These are phyloP conservation scores for Sphaerosporella brunnea DNA, from an alignment of 495 filamentous ascomycete species.

Conservation along the genomic window DNA sequence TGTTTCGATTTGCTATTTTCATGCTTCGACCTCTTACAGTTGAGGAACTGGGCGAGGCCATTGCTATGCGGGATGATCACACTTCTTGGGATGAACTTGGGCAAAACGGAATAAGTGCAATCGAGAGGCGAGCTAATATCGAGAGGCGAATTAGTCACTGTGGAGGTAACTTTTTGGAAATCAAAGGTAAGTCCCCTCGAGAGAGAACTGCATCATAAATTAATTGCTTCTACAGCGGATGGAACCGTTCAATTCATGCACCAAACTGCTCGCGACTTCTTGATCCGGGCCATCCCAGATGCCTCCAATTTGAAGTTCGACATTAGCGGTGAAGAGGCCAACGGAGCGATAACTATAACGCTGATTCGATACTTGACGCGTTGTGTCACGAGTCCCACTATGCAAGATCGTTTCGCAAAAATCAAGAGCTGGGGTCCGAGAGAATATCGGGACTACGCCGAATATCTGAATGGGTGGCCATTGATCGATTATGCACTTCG, in stretches of 20 bases:
- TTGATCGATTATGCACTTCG: neutral
- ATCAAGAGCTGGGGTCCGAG: neutral
- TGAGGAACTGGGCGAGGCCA: neutral
- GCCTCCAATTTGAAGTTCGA: neutral
- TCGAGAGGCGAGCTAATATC: neutral
- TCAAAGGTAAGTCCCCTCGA: neutral
- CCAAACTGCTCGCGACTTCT: neutral
- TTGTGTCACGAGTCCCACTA: neutral
- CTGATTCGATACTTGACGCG: neutral
- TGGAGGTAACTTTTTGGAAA: conserved; percentile 1
- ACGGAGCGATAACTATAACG: neutral
- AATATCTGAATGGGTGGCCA: neutral
- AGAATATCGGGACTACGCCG: neutral
- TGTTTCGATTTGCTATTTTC: neutral
- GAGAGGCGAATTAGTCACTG: neutral
- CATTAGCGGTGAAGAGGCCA: neutral
- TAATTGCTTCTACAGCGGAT: neutral
- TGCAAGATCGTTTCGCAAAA: neutral
- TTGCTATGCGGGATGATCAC: neutral
- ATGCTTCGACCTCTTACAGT: neutral
- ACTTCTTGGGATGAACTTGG: neutral
- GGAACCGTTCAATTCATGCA: neutral
- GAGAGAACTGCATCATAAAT: neutral
- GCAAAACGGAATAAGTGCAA: neutral
- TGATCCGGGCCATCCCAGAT: neutral